Base-by-base conservation (phyloP, 2,329 filamentous ascomycete genomes). In the Metarhizium rileyi region DNA sequence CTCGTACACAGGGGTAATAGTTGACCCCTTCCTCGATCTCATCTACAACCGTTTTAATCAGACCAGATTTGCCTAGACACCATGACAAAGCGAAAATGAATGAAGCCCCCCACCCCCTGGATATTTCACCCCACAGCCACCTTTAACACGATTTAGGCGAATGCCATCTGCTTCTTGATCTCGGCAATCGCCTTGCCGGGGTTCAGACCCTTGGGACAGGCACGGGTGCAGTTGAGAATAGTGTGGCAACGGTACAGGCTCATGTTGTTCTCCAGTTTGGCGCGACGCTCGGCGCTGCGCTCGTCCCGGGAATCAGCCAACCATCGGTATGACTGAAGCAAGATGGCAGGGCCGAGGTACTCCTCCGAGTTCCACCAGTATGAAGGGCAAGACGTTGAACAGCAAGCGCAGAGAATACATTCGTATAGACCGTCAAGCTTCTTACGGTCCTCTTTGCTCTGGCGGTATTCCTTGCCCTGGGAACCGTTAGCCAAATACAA, bases 331-430 rank as follows among this genome's bases (percentile, higher is more conserved):
- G 90, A 95, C 75, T 98, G 93, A 58, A 98, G 83, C 48, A 98
- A 86, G 53, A 98, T 88, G 58, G 93, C 93, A 52, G 93, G 93
- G 56, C 93, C 93, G 46, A 98, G 87, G 76, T 98, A 98, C 72
- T 97, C 90, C 74, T 97, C 90, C 60, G 86, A 84, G 78, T 98
- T 98, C 93, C 93, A 98, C 93, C 93, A 98, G 80, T 98, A 98
- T 18, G 90, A 96, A n/a, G 93, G 93, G 79, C 93, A 98, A 44
- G 91, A 95, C 22, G 93, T 98, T 59, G 87, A 93, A 83, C 93
- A 98, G 84, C 93, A 98, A 61, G 91, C 91, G 78, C 93, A 98
- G 52, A 98, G 85, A 71, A 98, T 97, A 75, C 93, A 98, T 75
- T 98, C 93, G 77, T 98, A 97, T 27, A 97, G 83, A 57, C 93